Evolutionary conservation across 2,329 filamentous ascomycete genomes (phyloP), one percentile per base, ranked within the genome.

Genomic region (Neurospora sp.): DNA sequence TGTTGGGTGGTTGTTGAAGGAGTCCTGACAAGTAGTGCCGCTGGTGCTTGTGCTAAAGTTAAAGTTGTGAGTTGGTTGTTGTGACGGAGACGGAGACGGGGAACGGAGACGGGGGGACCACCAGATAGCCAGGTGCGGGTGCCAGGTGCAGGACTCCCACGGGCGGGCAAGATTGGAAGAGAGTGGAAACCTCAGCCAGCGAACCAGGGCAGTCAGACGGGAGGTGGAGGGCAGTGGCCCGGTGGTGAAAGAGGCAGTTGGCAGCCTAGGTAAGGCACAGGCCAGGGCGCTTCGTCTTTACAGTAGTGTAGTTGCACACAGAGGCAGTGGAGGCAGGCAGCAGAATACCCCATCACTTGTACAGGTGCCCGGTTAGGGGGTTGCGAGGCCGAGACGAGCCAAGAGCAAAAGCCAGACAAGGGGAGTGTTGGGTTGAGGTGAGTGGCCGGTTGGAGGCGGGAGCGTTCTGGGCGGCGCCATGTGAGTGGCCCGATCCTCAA

Each of bases 1-100:
- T 67, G n/a, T 71, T 70, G 69, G 69, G 62, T 67, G 52, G 68
- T 70, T 69, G 73, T 70, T 66, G 69, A 68, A 69, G 69, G 71
- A 70, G 67, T 62, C 28, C 28, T 62, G 28, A 36, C 33, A 36
- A 36, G 52, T 62, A 62, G 52, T 17, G 52, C 52, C 52, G 52
- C 52, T 62, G 52, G 52, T 62, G 42, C 42, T 46, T 19, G 42
- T 46, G 52, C 52, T 62, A 62, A 62, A 15, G 17, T 58, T 52
- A 33, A 58, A 58, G 52, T 36, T 62, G 52, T 11, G 52, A 62
- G 52, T 36, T 62, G 52, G 33, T 62, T 62, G 52, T 62, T 62
- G 52, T 62, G 52, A 62, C 52, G 52, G 52, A 62, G 52, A 62
- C 52, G 52, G 23, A 62, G 23, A 62, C 52, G 52, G 52, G 52